These are phyloP conservation scores for Globisporangium radiosum DNA, from an alignment of 352 stramenopile species.

Conservation along the genomic window DNA sequence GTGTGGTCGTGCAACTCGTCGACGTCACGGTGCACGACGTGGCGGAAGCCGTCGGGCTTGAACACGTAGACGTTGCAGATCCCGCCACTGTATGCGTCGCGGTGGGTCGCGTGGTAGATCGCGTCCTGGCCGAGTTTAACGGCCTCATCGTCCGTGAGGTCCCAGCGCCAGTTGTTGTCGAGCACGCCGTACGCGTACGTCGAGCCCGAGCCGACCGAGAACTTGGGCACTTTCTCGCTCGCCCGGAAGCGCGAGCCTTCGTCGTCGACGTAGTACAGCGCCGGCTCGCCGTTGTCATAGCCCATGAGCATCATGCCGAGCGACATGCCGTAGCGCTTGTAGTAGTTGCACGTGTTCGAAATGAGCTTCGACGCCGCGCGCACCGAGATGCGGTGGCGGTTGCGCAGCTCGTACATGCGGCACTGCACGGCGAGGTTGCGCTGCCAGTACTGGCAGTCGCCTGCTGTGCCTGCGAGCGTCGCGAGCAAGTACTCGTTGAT, in stretches of 20 bases:
- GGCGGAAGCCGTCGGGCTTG: conserved; percentile 95
- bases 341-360: conserved; percentile 98
- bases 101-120: conserved; percentile 99
- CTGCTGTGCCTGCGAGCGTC: conserved; percentile 97
- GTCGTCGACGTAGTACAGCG: conserved; percentile 99
- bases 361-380: conserved; percentile 98
- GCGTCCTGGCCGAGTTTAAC: conserved; percentile 98
- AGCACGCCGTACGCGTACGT: conserved; percentile 99
- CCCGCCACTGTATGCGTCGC: conserved; percentile 97
- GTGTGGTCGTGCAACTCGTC: conserved; percentile 97
- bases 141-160: conserved; percentile 97
- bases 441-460: conserved; percentile 99
- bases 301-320: conserved; percentile 99
- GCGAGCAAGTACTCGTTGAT: conserved; percentile 99
- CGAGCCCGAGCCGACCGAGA: conserved; percentile 98
- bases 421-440: conserved; percentile 96
- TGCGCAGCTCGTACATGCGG: conserved; percentile 97
- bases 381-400: conserved; percentile 99
- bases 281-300: conserved; percentile 96
- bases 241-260: conserved; percentile 97
- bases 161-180: conserved; percentile 94
- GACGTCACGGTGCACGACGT: conserved; percentile 96
- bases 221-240: conserved; percentile 92
- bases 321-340: conserved; percentile 90
- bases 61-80: conserved; percentile 97